These are phyloP conservation scores for Raffaelea ambrosiae DNA, from an alignment of 2,329 filamentous ascomycete genomes.

Conservation along the genomic window DNA sequence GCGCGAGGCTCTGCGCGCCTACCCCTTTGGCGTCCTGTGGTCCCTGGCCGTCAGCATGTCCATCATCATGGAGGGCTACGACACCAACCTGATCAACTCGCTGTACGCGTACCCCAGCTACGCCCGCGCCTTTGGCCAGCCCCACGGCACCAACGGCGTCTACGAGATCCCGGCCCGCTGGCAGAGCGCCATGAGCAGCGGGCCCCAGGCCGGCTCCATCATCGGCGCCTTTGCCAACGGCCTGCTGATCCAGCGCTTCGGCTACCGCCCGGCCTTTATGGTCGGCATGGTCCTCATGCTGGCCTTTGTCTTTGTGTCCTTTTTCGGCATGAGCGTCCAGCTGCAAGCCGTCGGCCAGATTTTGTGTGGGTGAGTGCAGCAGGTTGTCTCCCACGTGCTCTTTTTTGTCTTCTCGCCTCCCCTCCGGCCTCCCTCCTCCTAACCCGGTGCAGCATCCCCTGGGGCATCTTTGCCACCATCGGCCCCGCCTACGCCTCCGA, in stretches of 20 bases:
- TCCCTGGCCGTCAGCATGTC: slow-evolving; percentile 20
- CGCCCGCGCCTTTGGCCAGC: slow-evolving; percentile 2
- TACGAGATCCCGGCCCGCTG: slow-evolving; percentile 44
- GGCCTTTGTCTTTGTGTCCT: slow-evolving; percentile 42
- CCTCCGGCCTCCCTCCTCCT: too few species aligned
- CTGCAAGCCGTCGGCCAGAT: slow-evolving; percentile 41
- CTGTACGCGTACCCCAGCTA: slow-evolving; percentile 20
- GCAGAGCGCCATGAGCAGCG: slow-evolving; percentile 49
- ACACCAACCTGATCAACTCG: slow-evolving; percentile 15
- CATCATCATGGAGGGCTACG: slow-evolving; percentile 33
- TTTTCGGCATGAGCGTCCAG: slow-evolving; percentile 40
- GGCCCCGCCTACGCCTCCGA: slow-evolving; percentile 35
- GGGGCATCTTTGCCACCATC: slow-evolving; percentile 37
- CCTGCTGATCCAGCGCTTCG: slow-evolving; percentile 39
- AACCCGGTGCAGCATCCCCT: slow-evolving; percentile 20
- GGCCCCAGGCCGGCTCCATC: slow-evolving; percentile 44
- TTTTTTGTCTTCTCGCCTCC: too few species aligned
- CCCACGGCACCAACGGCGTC: slow-evolving; percentile 15
- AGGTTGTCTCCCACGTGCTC: too few species aligned
- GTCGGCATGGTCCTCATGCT: slow-evolving; percentile 36
- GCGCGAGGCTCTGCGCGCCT: slow-evolving; percentile 9
- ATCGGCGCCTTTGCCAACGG: slow-evolving; percentile 47
- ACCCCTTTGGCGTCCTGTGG: slow-evolving; percentile 23
- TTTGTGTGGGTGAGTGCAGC: slow-evolving; percentile 17
- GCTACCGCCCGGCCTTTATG: slow-evolving; percentile 42